Conservation (phyloP, 2,329 filamentous ascomycete species). For the Simplicillium sp. region DNA sequence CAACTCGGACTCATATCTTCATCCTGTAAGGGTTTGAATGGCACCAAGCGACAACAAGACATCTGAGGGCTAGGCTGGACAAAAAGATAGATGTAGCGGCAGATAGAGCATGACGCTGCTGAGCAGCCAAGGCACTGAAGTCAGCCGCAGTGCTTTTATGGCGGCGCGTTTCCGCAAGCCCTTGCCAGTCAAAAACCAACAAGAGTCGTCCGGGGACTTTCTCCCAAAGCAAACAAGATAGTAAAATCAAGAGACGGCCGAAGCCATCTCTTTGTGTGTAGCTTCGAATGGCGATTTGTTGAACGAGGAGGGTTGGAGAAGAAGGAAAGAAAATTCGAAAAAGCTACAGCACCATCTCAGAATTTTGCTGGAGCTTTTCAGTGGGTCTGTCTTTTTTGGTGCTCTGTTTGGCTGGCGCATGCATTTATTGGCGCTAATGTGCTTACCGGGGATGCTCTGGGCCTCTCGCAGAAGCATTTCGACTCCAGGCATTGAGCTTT, state of each 20-base stretch:
- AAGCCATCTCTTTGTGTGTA: conserved; percentile 66
- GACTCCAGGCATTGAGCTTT: conserved; percentile 9
- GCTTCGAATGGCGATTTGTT: conserved; percentile 99
- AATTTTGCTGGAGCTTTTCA: conserved; percentile 6
- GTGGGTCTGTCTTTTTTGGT: neutral
- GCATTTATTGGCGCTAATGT: conserved; percentile 9
- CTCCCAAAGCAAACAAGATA: conserved; percentile 78
- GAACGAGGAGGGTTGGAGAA: conserved; percentile 74
- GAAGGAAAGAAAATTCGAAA: conserved; percentile 16
- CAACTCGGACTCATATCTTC: conserved; percentile 77
- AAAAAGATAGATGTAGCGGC: conserved; percentile 38
- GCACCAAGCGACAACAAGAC: conserved; percentile 18
- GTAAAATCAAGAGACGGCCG: conserved; percentile 10
- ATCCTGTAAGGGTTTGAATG: conserved; percentile 50
- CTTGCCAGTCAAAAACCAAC: conserved; percentile 26
- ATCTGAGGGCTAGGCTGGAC: conserved; percentile 13
- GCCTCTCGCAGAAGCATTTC: conserved; percentile 5
- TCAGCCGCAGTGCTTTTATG: conserved; percentile 98
- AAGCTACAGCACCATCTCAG: conserved; percentile 7
- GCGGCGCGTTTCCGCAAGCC: conserved; percentile 94
- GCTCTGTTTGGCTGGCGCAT: conserved; percentile 3
- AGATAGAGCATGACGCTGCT: conserved; percentile 25
- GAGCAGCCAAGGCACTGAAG: conserved; percentile 52
- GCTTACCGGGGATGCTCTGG: conserved; percentile 8
- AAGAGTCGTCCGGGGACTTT: conserved; percentile 97